phyloP scores from a whole-genome alignment of 2,329 filamentous ascomycete genomes.

The Fusarium drepaniforme region DNA sequence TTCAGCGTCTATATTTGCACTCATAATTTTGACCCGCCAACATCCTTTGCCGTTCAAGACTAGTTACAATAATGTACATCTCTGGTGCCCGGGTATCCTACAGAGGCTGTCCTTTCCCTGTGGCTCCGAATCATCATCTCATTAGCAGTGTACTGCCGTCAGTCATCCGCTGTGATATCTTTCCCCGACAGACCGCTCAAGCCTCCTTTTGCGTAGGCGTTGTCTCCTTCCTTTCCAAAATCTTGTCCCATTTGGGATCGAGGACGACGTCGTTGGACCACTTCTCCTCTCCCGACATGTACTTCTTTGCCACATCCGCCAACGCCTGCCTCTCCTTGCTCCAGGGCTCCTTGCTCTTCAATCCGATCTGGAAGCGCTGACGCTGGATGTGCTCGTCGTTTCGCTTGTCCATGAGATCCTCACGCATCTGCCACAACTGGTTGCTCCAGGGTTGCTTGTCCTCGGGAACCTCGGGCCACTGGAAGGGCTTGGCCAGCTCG shows the following conservation, averaged over 20 bases:
- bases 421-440: slow-evolving; percentile 65
- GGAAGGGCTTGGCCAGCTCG: slow-evolving; percentile 87
- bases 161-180: slow-evolving; percentile 14
- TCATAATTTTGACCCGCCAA: slow-evolving; percentile 39
- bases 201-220: slow-evolving; percentile 42
- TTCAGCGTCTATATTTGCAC: slow-evolving; percentile 41
- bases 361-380: slow-evolving; percentile 50
- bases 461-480: slow-evolving; percentile 81
- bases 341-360: slow-evolving; percentile 57
- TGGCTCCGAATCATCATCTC: slow-evolving; percentile 29
- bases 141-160: slow-evolving; percentile 36
- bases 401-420: slow-evolving; percentile 59
- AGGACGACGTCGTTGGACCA: slow-evolving; percentile 67
- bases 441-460: slow-evolving; percentile 75
- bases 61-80: slow-evolving; percentile 51
- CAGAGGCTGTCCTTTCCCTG: slow-evolving; percentile 27
- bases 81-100: slow-evolving; percentile 45
- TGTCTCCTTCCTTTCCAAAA: slow-evolving; percentile 43
- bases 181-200: slow-evolving; percentile 13
- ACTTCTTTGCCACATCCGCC: slow-evolving; percentile 72
- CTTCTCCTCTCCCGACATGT: slow-evolving; percentile 70
- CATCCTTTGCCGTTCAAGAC: slow-evolving; percentile 37
- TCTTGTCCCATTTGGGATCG: slow-evolving; percentile 61
- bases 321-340: slow-evolving; percentile 59
- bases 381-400: slow-evolving; percentile 50